These are phyloP conservation scores for Ogataea haglerorum DNA, from an alignment of 805 yeast species.

Conservation along the genomic window DNA sequence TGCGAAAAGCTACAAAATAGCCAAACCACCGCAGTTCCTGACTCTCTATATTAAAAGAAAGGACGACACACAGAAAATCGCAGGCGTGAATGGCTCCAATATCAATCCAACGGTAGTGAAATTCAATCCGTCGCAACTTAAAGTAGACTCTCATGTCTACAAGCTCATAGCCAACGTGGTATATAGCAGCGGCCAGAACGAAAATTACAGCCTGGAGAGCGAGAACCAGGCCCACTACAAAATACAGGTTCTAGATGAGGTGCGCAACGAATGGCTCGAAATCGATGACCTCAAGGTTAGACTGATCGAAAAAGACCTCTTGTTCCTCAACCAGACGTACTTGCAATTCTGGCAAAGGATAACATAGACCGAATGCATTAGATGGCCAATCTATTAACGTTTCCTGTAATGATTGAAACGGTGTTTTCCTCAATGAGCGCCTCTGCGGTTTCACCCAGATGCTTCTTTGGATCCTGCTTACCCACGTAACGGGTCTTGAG, in stretches of 20 bases:
- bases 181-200: slow-evolving; percentile 22
- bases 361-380: slow-evolving; percentile 39
- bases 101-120: slow-evolving; percentile 63
- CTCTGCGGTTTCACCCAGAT: slow-evolving; percentile 85
- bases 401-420: slow-evolving; percentile 80
- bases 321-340: slow-evolving; percentile 60
- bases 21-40: slow-evolving; percentile 49
- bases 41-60: slow-evolving; percentile 58
- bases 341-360: slow-evolving; percentile 63
- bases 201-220: slow-evolving; percentile 9
- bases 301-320: slow-evolving; percentile 49
- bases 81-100: slow-evolving; percentile 35
- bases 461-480: slow-evolving; percentile 98
- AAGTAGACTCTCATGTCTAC: slow-evolving; percentile 34
- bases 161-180: slow-evolving; percentile 48
- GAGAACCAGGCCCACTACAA: slow-evolving; percentile 36
- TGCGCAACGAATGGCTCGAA: slow-evolving; percentile 52
- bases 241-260: slow-evolving; percentile 43
- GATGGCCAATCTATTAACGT: slow-evolving; percentile 86
- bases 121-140: slow-evolving; percentile 42
- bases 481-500: slow-evolving; percentile 96
- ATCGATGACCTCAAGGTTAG: slow-evolving; percentile 50
- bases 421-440: slow-evolving; percentile 84
- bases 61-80: slow-evolving; percentile 31
- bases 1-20: slow-evolving; percentile 39